Conservation (phyloP, 2,329 filamentous ascomycete species). For the Didymella keratinophila region DNA sequence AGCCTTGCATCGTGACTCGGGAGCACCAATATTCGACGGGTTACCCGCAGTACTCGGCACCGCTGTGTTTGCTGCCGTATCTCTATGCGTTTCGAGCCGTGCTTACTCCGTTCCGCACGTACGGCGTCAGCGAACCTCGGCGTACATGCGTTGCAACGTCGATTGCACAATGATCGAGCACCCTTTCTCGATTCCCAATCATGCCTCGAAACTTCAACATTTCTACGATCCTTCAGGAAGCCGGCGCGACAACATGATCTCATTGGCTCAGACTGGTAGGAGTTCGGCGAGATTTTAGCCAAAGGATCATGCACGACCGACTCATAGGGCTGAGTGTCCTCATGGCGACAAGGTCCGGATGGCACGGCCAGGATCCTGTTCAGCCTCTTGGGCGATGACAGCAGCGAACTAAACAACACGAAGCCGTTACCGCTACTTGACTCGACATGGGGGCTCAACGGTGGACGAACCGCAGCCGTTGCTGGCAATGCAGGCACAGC, state of each 20-base stretch:
- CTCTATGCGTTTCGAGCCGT: background rate
- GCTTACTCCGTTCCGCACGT: slow-evolving; percentile 2
- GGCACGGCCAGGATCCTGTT: slow-evolving; percentile 4
- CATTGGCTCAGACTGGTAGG: slow-evolving; percentile 27
- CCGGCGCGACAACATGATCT: background rate
- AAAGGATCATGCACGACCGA: slow-evolving; percentile 24
- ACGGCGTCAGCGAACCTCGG: slow-evolving; percentile 14
- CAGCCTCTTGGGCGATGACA: slow-evolving; percentile 16
- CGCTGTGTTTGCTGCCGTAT: background rate
- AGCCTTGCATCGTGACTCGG: slow-evolving; percentile 2
- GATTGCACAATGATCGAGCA: slow-evolving; percentile 1
- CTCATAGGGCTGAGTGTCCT: slow-evolving; percentile 39
- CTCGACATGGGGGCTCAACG: slow-evolving; percentile 16
- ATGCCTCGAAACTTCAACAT: background rate
- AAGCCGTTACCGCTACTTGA: slow-evolving; percentile 29
- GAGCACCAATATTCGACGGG: background rate
- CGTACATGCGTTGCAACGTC: background rate
- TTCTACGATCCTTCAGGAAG: slow-evolving; percentile 15
- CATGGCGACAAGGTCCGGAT: slow-evolving; percentile 20
- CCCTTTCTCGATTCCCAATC: slow-evolving; percentile 8
- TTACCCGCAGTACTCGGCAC: background rate
- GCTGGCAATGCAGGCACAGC: slow-evolving; percentile 24
- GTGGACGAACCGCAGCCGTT: slow-evolving; percentile 22
- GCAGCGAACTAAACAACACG: slow-evolving; percentile 12
- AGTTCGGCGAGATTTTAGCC: slow-evolving; percentile 39